Percentiles rank a stretch among this genome's conserved stretches.
Evolutionary conservation across 2,329 filamentous ascomycete genomes (phyloP).

Genomic region (Geosmithia morbida): DNA sequence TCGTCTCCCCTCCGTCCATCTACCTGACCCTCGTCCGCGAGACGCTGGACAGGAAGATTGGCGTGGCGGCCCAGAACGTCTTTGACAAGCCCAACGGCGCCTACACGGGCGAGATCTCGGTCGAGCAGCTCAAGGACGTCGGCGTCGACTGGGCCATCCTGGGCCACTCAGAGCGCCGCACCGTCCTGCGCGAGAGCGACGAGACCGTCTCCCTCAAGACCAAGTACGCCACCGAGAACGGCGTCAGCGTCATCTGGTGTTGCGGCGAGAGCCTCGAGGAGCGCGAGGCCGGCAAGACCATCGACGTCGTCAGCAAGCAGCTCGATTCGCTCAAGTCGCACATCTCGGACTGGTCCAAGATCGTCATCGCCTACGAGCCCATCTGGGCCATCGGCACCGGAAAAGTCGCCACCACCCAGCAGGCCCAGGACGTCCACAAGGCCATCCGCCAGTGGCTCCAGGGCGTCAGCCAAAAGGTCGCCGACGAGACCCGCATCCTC

Average conservation of each 20-base stretch:
- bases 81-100: slow-evolving; percentile 94
- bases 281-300: slow-evolving; percentile 73
- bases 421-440: slow-evolving; percentile 88
- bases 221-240: slow-evolving; percentile 79
- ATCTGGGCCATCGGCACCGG: slow-evolving; percentile 95
- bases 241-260: slow-evolving; percentile 88
- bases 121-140: slow-evolving; percentile 78
- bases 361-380: slow-evolving; percentile 96
- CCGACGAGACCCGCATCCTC: slow-evolving; percentile 82
- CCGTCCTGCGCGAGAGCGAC: slow-evolving; percentile 77
- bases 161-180: slow-evolving; percentile 90
- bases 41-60: slow-evolving; percentile 58
- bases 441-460: slow-evolving; percentile 84
- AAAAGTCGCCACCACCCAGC: slow-evolving; percentile 76
- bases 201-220: slow-evolving; percentile 83
- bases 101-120: slow-evolving; percentile 93
- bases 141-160: slow-evolving; percentile 82
- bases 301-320: slow-evolving; percentile 74
- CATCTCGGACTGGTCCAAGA: slow-evolving; percentile 77
- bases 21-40: slow-evolving; percentile 84
- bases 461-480: slow-evolving; percentile 55
- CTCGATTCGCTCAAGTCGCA: slow-evolving; percentile 66
- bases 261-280: slow-evolving; percentile 92
- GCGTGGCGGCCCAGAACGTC: slow-evolving; percentile 91
- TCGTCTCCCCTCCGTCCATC: slow-evolving; percentile 79